These are phyloP conservation scores for Dalechampia spathulata DNA, from an alignment of 441 rosid species.

Conservation along the genomic window DNA sequence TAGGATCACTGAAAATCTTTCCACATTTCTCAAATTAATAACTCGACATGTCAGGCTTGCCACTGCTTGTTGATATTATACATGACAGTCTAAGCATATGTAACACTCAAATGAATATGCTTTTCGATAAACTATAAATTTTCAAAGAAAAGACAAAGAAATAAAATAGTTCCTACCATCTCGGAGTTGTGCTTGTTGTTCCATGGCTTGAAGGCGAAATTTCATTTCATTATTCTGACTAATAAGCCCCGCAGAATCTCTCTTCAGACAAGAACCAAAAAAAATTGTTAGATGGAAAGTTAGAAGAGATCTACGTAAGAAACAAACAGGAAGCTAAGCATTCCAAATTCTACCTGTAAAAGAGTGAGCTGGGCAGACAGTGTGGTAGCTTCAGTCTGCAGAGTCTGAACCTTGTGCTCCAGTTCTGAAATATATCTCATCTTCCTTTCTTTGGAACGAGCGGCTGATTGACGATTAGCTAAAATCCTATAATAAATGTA, in stretches of 20 bases:
- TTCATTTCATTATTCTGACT: constrained; percentile 89
- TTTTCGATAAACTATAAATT: too few species aligned
- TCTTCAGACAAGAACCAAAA: constrained; percentile 25
- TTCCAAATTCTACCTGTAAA: constrained; percentile 50
- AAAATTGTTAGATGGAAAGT: too few species aligned
- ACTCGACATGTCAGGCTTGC: neutral
- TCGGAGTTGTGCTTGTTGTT: constrained; percentile 89
- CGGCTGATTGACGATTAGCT: constrained; percentile 97
- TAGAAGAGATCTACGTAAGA: neutral
- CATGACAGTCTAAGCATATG: too few species aligned
- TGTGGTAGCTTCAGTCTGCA: constrained; percentile 96
- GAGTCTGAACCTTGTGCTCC: constrained; percentile 97
- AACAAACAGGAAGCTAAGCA: constrained; percentile 1
- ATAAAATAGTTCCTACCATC: constrained; percentile 48
- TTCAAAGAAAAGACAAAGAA: neutral
- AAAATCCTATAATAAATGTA: constrained; percentile 48
- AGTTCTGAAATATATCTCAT: constrained; percentile 85
- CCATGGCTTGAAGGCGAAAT: constrained; percentile 96
- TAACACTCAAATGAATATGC: too few species aligned
- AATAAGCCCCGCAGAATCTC: constrained; percentile 87
- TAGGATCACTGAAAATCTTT: too few species aligned
- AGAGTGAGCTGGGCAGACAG: constrained; percentile 94
- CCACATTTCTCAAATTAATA: neutral
- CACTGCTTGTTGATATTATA: neutral
- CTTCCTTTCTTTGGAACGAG: constrained; percentile 95